Evolutionary conservation across 108 stramenopile genomes (phyloP).

Genomic region (Fragilaria radians): DNA sequence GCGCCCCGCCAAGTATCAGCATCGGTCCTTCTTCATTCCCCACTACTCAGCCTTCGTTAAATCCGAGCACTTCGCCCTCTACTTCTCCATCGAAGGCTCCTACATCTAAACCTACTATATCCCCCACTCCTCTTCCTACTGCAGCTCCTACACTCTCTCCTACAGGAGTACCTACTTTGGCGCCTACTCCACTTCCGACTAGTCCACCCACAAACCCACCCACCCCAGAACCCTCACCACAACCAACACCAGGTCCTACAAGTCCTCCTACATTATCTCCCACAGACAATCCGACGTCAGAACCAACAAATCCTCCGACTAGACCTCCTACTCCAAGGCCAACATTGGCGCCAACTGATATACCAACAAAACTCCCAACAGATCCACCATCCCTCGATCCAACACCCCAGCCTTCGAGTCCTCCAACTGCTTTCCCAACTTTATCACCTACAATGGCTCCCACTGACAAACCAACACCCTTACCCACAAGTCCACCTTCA

Average conservation of each 20-base stretch:
- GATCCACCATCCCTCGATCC: not conserved
- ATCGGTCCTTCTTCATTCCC: no score
- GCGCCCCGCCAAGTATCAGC: no score
- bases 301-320: not conserved
- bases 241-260: not conserved
- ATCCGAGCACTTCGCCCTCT: no score
- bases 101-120: not conserved
- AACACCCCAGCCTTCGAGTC: not conserved
- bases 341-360: not conserved
- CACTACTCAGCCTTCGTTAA: no score
- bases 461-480: not conserved
- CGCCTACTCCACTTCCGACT: not conserved
- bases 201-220: not conserved
- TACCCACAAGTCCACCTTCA: not conserved
- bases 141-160: not conserved
- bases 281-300: not conserved
- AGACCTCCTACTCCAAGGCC: not conserved
- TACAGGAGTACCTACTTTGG: not conserved
- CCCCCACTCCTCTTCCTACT: not conserved
- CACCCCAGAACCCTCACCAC: not conserved
- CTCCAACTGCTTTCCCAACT: not conserved
- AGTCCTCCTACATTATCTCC: not conserved
- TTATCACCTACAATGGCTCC: not conserved
- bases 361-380: not conserved
- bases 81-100: no score